A percentile compares a stretch with the other conserved stretches of the same genome.
Conservation (phyloP, 2,329 filamentous ascomycete genomes). For the Dactylellina drechsleri region DNA sequence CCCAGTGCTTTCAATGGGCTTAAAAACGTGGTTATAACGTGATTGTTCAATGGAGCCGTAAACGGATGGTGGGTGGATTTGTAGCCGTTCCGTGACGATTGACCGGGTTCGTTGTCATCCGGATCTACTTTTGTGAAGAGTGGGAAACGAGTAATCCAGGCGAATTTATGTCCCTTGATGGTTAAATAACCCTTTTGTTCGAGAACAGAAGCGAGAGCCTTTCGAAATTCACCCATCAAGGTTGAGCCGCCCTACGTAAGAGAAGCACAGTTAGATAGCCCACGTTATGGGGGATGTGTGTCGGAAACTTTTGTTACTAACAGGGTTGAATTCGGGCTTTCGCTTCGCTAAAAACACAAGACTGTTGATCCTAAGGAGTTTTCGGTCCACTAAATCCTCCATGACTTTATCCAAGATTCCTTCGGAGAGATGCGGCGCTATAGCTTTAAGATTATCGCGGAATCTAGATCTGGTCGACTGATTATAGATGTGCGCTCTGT, state of each 20-base stretch:
- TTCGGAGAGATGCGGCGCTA: constrained; percentile 22
- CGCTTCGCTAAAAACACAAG: constrained; percentile 19
- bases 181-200: no score
- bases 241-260: constrained; percentile 38
- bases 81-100: constrained; percentile 82
- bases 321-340: constrained; percentile 39
- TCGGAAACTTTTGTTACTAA: constrained; percentile 15
- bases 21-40: constrained; percentile 78
- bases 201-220: constrained; percentile 17
- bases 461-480: neutral
- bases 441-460: neutral
- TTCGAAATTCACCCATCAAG: constrained; percentile 21
- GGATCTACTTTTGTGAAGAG: constrained; percentile 81
- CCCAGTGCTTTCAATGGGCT: constrained; percentile 78
- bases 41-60: constrained; percentile 81
- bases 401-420: constrained; percentile 2
- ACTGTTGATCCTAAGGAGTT: neutral
- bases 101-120: constrained; percentile 73
- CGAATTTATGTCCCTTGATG: constrained; percentile 66
- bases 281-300: neutral
- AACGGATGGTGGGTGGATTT: constrained; percentile 94
- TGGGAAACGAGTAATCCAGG: constrained; percentile 91
- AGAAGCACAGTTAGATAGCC: neutral
- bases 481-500: neutral
- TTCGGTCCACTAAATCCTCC: neutral